Evolutionary conservation across 805 yeast genomes (phyloP).

Genomic region (Cyberlindnera lachancei): DNA sequence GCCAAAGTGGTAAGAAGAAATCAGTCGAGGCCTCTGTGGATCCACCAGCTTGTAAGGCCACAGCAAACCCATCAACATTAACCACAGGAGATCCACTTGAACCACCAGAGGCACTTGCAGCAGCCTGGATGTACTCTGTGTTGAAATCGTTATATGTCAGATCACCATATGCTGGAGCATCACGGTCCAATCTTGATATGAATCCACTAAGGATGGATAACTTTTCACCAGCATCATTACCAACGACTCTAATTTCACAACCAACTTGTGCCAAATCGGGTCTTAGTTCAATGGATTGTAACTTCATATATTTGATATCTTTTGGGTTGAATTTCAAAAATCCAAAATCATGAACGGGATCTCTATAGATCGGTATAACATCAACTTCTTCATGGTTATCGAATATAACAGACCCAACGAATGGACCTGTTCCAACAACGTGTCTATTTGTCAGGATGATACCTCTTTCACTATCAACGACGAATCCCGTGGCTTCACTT

Average conservation of each 20-base stretch:
- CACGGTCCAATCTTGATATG: constrained; percentile 71
- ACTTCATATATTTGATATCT: constrained; percentile 63
- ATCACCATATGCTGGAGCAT: constrained; percentile 90
- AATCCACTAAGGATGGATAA: constrained; percentile 84
- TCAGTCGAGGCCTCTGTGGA: constrained; percentile 87
- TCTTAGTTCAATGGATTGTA: constrained; percentile 55
- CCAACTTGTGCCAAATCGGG: constrained; percentile 91
- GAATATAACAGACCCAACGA: constrained; percentile 83
- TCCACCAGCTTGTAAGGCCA: constrained; percentile 94
- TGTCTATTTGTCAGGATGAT: constrained; percentile 87
- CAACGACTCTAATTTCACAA: constrained; percentile 87
- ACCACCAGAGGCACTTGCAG: constrained; percentile 94
- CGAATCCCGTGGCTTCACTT: constrained; percentile 93
- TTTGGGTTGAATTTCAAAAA: constrained; percentile 72
- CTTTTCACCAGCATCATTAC: constrained; percentile 96
- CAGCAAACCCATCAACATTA: constrained; percentile 76
- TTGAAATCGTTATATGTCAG: constrained; percentile 87
- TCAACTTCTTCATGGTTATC: constrained; percentile 93
- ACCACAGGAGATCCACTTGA: constrained; percentile 97
- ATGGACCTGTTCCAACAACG: constrained; percentile 94
- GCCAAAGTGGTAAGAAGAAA: constrained; percentile 78
- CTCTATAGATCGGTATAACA: constrained; percentile 80
- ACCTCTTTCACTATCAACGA: constrained; percentile 77
- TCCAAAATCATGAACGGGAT: constrained; percentile 94
- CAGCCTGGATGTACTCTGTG: constrained; percentile 92